Percentiles rank a stretch among this genome's conserved stretches.
phyloP scores from a whole-genome alignment of 75 land plant genomes.

The Picea sitchensis region DNA sequence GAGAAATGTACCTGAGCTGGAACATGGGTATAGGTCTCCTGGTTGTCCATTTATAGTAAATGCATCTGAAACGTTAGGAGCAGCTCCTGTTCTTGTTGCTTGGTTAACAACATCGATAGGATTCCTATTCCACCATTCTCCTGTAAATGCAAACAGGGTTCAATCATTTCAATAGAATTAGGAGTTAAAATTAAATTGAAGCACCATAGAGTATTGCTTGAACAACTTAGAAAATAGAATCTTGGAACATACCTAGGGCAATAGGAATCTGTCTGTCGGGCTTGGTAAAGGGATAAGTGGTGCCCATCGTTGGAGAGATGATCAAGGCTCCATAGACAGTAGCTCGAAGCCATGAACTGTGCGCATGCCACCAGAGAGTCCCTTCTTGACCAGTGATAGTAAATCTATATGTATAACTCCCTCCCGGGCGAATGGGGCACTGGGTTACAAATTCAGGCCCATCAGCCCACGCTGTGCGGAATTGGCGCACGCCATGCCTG shows the following conservation, averaged over 20 bases:
- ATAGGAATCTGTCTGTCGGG: conserved; percentile 6
- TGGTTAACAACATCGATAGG: conserved; percentile 36
- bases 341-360: conserved; percentile 30
- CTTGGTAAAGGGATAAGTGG: conserved; percentile 13
- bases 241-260: conserved; percentile 14
- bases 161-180: no score
- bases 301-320: conserved; percentile 9
- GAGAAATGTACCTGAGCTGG: conserved; percentile 15
- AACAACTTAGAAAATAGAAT: background rate
- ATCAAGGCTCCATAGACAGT: conserved; percentile 31
- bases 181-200: background rate
- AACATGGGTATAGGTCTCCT: conserved; percentile 63
- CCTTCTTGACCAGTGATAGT: no score
- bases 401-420: background rate
- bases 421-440: background rate
- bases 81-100: conserved; percentile 39
- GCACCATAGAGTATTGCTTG: background rate
- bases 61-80: conserved; percentile 43
- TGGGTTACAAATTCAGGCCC: background rate
- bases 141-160: conserved; percentile 6
- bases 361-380: conserved; percentile 2
- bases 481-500: conserved; percentile 8
- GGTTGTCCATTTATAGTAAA: conserved; percentile 59
- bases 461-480: conserved; percentile 8
- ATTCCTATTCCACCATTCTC: conserved; percentile 67